Base-by-base conservation (phyloP, 805 yeast species). In the Metschnikowia gelsemii region DNA sequence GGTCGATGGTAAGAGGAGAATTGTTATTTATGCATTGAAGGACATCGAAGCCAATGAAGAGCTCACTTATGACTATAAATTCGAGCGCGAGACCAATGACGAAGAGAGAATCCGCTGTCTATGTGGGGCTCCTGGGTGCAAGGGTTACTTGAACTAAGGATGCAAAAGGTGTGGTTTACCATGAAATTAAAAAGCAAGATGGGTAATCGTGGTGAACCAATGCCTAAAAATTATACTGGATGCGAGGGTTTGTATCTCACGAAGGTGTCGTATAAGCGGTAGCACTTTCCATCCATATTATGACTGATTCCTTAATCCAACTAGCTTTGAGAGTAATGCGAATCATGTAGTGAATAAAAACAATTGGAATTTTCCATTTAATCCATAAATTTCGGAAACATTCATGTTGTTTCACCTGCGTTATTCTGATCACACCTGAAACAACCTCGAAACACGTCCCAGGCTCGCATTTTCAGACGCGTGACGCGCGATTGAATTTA, bases 61-160 rank as follows among this genome's bases (percentile, higher is more conserved):
- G 59, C 71, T 93, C 56, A 93, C 99, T 0, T 93, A 93, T 55
- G 98, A 93, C 63, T 93, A 93, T 62, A 90, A 91, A 61, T 93
- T 93, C 60, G 97, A 89, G 62, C 73, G 96, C 40, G 96, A 90
- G 57, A 80, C 84, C 5, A 87, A 87, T 52, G 95, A 87, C 46
- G 89, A 79, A 32, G 96, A 88, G 57, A 71, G 96, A 49, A 82
- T 90, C 46, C 80, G 87, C 9, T 93, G 99, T 69, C 72, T 88
- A 11, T 93, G 99, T 73, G 99, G 99, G 3, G 90, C 97, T 1
- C 81, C 89, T 0, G 89, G 86, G 0, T 93, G 99, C 66, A 89
- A 89, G 62, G 98, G 97, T 0, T 91, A 78, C 58, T 72, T 91
- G 54, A 91, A 91, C 59, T 90, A 57, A 18, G 16, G 12, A 28